Conservation (phyloP, 768 basidiomycete genomes). For the Termitomyces sp. region DNA sequence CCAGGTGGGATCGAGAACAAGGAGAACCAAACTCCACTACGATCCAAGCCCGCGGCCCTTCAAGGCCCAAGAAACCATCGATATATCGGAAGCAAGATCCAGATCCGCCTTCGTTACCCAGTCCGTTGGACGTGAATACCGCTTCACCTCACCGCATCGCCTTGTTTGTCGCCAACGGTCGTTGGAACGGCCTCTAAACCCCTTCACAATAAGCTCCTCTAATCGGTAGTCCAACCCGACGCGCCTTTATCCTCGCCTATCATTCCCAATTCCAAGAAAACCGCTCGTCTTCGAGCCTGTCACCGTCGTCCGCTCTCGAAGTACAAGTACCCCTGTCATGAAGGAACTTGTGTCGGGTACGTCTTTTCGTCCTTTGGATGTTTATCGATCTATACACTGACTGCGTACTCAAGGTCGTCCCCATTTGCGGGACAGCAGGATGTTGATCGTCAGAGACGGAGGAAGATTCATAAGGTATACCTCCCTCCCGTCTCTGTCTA, state of each 20-base stretch:
- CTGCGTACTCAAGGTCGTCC: too few species aligned
- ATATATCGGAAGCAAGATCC: background rate
- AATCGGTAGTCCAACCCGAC: slow-evolving; percentile 4
- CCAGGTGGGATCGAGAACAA: slow-evolving; percentile 25
- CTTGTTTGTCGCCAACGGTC: slow-evolving; percentile 8
- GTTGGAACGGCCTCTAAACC: slow-evolving; percentile 7
- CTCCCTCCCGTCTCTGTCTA: too few species aligned
- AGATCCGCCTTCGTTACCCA: slow-evolving; percentile 4
- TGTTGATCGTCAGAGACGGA: too few species aligned
- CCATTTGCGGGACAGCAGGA: too few species aligned
- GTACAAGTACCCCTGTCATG: background rate
- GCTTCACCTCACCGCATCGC: background rate
- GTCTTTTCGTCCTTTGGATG: too few species aligned
- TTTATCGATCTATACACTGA: too few species aligned
- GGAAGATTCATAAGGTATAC: too few species aligned
- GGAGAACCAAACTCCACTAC: slow-evolving; percentile 25
- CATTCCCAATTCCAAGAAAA: slow-evolving; percentile 12
- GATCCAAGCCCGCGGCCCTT: background rate
- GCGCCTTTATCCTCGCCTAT: slow-evolving; percentile 25
- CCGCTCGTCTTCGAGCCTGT: slow-evolving; percentile 26
- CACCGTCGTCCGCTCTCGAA: background rate
- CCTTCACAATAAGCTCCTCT: slow-evolving; percentile 1
- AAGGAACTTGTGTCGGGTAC: too few species aligned
- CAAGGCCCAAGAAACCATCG: background rate
- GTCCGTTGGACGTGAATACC: background rate